Base-by-base conservation (phyloP, 305 asterid species). In the Andrographis paniculata region DNA sequence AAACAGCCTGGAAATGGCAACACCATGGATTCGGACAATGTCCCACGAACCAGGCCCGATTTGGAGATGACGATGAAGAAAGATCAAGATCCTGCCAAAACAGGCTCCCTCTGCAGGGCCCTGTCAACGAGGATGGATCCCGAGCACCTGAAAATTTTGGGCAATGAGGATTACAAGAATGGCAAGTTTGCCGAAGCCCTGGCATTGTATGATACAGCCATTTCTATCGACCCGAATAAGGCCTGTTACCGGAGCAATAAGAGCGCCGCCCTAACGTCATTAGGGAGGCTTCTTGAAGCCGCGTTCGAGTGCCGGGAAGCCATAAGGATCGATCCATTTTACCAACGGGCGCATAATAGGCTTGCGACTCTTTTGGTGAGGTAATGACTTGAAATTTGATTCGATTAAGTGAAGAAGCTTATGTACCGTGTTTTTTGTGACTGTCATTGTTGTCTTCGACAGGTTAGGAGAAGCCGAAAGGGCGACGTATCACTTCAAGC, bases 161-260 rank as follows among this genome's bases (percentile, higher is more conserved):
- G 98, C 0, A 89, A 89, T 54, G 98, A 89, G 18, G 98, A 89
- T 63, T 89, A 86, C 62, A 80, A 84, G 63, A 89, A 86, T 45
- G 96, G 96, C 1, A 78, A 93, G 50, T 86, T 89, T 52, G 92
- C 94, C 0, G 98, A 89, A 39, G 98, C 98, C 2, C 55, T 89
- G 46, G 72, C 96, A 15, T 65, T 82, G 46, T 86, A 86, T 45
- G 98, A 89, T 19, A 96, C 96, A 8, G 98, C 98, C 0, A 86
- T 86, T 48, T 78, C 98, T 4, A 73, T 91, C 24, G 95, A 91
- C 47, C 96, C 98, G 0, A 74, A 73, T 36, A 91, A 86, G 72
- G 98, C 98, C 20, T 76, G 96, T 28, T 91, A 91, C 15, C 48
- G 98, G 23, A 86, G 98, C 83, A 91, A 91, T 63, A 91, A 86